Percentiles rank a stretch among this genome's conserved stretches.
Conservation (phyloP, 1,139 yeast genomes). For the Blastobotrys proliferans region DNA sequence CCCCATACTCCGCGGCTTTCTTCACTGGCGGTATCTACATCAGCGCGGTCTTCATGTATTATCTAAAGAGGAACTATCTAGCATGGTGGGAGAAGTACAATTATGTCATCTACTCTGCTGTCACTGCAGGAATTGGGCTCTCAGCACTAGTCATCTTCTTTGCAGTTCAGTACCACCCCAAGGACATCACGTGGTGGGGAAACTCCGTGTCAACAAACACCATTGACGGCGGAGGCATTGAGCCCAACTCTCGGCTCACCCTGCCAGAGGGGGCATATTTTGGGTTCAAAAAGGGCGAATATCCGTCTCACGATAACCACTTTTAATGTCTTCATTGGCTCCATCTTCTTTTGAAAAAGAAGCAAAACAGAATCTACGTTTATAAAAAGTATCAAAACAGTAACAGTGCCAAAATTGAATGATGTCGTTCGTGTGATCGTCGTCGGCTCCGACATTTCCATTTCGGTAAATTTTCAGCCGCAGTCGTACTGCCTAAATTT, state of each 20-base stretch:
- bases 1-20: constrained; percentile 13
- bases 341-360: no score
- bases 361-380: no score
- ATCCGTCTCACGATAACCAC: constrained; percentile 13
- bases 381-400: no score
- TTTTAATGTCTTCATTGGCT: not conserved
- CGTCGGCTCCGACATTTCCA: no score
- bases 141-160: constrained; percentile 52
- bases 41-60: constrained; percentile 14
- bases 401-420: no score
- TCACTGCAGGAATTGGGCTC: constrained; percentile 56
- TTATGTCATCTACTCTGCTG: constrained; percentile 52
- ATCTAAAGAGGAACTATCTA: constrained; percentile 20
- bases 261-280: constrained; percentile 44
- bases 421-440: no score
- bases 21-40: constrained; percentile 16
- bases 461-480: no score
- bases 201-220: constrained; percentile 43
- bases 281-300: constrained; percentile 37
- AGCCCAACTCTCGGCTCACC: constrained; percentile 34
- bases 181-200: constrained; percentile 51
- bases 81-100: constrained; percentile 65
- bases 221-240: constrained; percentile 39
- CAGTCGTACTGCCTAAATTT: not conserved
- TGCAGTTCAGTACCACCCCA: constrained; percentile 45